A percentile compares a stretch with the other conserved stretches of the same genome.
phyloP scores from a whole-genome alignment of 306 rosid genomes.

The Pterocarpus macrocarpus region DNA sequence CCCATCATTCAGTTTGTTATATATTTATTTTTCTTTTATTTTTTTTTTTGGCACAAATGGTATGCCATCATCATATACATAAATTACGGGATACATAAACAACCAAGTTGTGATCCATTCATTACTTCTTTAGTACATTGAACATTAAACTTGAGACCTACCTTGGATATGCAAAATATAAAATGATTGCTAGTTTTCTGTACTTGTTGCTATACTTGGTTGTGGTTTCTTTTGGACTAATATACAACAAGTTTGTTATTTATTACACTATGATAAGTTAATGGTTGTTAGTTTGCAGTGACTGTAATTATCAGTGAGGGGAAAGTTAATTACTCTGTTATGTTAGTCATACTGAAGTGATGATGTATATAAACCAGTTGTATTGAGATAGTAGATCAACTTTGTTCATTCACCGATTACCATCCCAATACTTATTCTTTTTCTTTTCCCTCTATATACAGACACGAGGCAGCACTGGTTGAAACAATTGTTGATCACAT shows the following conservation, averaged over 20 bases:
- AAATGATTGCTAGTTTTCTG: no score
- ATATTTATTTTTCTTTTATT: neutral
- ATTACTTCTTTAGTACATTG: neutral
- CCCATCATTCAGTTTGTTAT: constrained; percentile 1
- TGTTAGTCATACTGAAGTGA: no score
- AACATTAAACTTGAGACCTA: constrained; percentile 15
- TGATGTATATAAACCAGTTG: no score
- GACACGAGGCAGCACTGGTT: constrained; percentile 49
- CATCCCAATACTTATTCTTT: neutral
- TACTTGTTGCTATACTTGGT: neutral
- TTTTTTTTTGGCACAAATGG: neutral
- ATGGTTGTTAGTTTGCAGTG: no score
- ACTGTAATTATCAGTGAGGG: no score
- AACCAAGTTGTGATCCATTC: neutral
- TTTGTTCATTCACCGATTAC: no score
- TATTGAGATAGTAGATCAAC: no score
- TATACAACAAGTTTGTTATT: neutral
- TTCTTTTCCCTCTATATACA: neutral
- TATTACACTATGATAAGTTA: no score
- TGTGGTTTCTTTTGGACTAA: neutral
- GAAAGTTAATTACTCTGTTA: no score
- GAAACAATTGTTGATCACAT: constrained; percentile 40
- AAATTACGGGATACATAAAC: neutral
- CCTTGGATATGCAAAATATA: constrained; percentile 17
- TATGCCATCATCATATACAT: neutral